phyloP scores from a whole-genome alignment of 345 rosid species.

The Lagerstroemia speciosa region DNA sequence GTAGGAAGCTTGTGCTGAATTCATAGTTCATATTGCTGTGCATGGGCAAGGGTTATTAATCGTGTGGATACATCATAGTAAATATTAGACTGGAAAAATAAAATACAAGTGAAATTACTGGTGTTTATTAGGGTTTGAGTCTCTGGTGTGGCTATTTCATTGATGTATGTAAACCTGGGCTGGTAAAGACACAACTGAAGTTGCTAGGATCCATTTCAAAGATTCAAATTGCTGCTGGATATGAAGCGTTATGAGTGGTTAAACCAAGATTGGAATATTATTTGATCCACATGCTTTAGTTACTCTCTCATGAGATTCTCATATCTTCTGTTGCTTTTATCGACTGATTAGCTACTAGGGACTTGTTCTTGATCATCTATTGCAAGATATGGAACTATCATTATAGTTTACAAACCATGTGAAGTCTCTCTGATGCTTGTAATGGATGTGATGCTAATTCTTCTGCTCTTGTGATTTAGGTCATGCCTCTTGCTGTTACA shows the following conservation, averaged over 20 bases:
- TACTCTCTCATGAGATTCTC: neutral
- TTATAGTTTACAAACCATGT: neutral
- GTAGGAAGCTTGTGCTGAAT: neutral
- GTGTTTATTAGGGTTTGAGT: neutral
- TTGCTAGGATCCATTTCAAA: neutral
- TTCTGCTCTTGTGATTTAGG: constrained; percentile 30
- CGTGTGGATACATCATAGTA: neutral
- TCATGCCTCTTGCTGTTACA: constrained; percentile 80
- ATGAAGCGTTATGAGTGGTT: neutral
- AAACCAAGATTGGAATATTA: neutral
- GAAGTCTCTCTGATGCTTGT: neutral
- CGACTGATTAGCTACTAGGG: neutral
- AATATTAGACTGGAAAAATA: neutral
- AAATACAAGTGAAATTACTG: neutral
- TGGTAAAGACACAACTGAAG: neutral
- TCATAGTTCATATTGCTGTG: neutral
- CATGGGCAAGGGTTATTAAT: neutral
- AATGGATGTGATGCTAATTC: neutral
- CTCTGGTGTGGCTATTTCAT: neutral
- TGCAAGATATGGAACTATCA: neutral
- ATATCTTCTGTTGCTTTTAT: neutral
- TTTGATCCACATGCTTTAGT: neutral
- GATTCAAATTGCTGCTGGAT: neutral
- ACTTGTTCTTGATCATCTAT: neutral
- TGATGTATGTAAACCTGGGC: neutral